Evolutionary conservation across 108 stramenopile species (phyloP).

Genomic region (Nitzschia palea): DNA sequence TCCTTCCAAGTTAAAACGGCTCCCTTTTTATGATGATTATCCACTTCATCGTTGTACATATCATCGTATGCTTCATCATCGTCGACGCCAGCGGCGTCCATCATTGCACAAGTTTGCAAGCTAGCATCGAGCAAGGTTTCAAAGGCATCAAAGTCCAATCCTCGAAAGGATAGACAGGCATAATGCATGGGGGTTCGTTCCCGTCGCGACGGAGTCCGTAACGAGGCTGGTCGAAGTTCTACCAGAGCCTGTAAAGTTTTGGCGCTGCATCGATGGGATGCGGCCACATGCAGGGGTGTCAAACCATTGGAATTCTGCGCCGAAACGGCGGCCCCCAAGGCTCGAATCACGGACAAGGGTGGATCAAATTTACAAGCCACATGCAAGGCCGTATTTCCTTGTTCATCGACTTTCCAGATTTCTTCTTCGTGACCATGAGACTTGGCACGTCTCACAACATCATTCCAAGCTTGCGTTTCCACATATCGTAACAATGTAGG

Average conservation of each 20-base stretch:
- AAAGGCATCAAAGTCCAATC: slow-evolving; percentile 47
- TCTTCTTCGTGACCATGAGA: slow-evolving; percentile 36
- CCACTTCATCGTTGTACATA: not conserved
- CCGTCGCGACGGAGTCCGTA: slow-evolving; percentile 19
- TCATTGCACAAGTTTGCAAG: slow-evolving; percentile 2
- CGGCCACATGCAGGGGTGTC: slow-evolving; percentile 45
- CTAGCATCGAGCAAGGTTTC: slow-evolving; percentile 34
- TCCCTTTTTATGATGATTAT: not conserved
- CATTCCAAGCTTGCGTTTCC: slow-evolving; percentile 29
- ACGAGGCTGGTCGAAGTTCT: slow-evolving; percentile 17
- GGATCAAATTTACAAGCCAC: slow-evolving; percentile 60
- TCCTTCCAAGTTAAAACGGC: slow-evolving; percentile 41
- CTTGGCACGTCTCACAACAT: slow-evolving; percentile 26
- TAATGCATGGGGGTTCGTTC: slow-evolving; percentile 48
- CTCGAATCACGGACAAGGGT: slow-evolving; percentile 45
- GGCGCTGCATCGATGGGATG: slow-evolving; percentile 32
- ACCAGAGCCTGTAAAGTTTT: slow-evolving; percentile 28
- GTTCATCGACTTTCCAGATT: slow-evolving; percentile 36
- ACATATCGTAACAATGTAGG: slow-evolving; percentile 25
- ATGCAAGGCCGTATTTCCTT: slow-evolving; percentile 59
- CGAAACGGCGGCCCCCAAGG: slow-evolving; percentile 37
- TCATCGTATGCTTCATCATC: slow-evolving; percentile 9
- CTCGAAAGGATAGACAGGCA: slow-evolving; percentile 47
- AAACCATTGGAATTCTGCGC: slow-evolving; percentile 25
- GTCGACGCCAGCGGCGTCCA: too few species aligned